Evolutionary conservation across 2,329 filamentous ascomycete species (phyloP), one percentile per base, ranked within the genome.

Genomic region (Herpotrichia juniperi): DNA sequence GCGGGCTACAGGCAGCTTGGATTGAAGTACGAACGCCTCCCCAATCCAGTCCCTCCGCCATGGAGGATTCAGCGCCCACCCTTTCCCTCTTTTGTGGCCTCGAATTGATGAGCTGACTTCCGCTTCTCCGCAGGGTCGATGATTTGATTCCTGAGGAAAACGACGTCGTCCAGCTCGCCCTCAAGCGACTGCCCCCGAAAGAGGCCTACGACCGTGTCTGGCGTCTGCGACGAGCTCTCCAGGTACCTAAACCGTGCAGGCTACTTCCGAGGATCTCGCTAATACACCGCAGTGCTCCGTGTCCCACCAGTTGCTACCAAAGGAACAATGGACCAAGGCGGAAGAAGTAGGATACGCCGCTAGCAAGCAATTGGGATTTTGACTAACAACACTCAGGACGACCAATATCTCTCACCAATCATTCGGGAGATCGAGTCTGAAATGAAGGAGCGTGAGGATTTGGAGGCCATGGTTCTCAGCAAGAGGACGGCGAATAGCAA

Each of bases 191-290:
- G 58, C 86, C 90, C 52, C 84, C 91, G 69, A 91, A 96, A 83
- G 91, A 94, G 75, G 84, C 88, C 69, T 97, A 97, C 81, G 94
- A 99, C 82, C 93, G 94, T 76, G 87, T 97, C 76, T 99, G 92
- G 88, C 93, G 94, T 73, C 86, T 99, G 78, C 91, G 94, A 81
- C 88, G 94, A 79, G 93, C 94, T 69, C 87, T 96, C 79, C 94
- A 99, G 84, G 87, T 90, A 79, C 12, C 60, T 74, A 39, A 39
- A 40, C 16, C 50, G 39, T 26, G 11, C 7, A 12, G 10, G 6
- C 32, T 42, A 30, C 14, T 17, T 2, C 8, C 16, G 10, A 26
- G 42, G 40, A 31, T 42, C 9, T 26, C 50, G 54, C 63, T 66
- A 61, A 68, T 46, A 62, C 48, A 26, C 50, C 53, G 66, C 70